phyloP scores from a whole-genome alignment of 192 early-diverging fungal genomes.

The Backusella circina region DNA sequence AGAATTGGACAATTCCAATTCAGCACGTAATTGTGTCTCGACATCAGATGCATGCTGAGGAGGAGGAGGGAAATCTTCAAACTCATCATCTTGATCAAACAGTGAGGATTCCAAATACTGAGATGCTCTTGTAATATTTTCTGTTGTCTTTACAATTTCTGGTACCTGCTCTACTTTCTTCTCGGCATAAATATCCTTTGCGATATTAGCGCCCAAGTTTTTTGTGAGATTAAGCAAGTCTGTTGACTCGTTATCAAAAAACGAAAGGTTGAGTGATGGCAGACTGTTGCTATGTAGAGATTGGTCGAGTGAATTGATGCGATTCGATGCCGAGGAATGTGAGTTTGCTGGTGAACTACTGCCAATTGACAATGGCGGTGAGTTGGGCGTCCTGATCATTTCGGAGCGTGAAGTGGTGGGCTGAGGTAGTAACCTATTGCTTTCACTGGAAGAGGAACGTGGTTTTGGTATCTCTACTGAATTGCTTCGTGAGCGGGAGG shows the following conservation, averaged over 20 bases:
- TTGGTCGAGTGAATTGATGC: not conserved
- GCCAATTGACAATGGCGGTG: not conserved
- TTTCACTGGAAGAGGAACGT: not conserved
- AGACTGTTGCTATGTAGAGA: slow-evolving; percentile 1
- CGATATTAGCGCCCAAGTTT: slow-evolving; percentile 24
- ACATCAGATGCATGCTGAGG: not conserved
- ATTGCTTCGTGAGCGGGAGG: slow-evolving; percentile 11
- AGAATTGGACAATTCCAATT: not conserved
- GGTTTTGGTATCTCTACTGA: slow-evolving; percentile 3
- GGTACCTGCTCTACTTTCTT: not conserved
- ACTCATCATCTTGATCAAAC: slow-evolving; percentile 5
- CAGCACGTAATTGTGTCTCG: not conserved
- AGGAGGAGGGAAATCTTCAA: slow-evolving; percentile 11
- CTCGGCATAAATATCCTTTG: not conserved
- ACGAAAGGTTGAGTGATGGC: slow-evolving; percentile 28
- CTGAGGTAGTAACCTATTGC: not conserved
- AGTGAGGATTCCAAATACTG: slow-evolving; percentile 13
- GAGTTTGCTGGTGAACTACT: not conserved
- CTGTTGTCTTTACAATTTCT: not conserved
- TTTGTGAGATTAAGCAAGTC: slow-evolving; percentile 34
- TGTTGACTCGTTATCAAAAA: slow-evolving; percentile 34
- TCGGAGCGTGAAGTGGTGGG: not conserved
- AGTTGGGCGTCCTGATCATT: not conserved
- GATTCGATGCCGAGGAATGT: not conserved
- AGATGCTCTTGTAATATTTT: slow-evolving; percentile 11